Conservation (phyloP, 73 alveolate genomes). For the Paramecium biaurelia region DNA sequence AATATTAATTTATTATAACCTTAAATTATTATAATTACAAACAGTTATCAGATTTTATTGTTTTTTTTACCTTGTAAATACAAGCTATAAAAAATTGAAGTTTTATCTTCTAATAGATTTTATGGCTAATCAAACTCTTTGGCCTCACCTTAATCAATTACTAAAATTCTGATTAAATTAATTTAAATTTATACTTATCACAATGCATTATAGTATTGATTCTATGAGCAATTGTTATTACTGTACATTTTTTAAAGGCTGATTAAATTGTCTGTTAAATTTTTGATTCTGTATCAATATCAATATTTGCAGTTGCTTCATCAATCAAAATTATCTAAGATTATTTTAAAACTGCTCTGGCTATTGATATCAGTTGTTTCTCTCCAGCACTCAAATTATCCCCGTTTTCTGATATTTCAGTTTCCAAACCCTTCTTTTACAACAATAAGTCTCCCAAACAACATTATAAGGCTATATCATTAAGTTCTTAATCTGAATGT, state of each 20-base stretch:
- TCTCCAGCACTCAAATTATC: conserved; percentile 82
- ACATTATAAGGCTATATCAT: conserved; percentile 63
- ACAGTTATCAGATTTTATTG: not conserved
- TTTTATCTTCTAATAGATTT: not conserved
- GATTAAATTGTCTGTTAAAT: conserved; percentile 71
- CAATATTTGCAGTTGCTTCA: conserved; percentile 94
- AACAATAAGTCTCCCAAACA: conserved; percentile 53
- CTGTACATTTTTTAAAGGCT: conserved; percentile 71
- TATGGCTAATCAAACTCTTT: not conserved
- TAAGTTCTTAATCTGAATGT: conserved; percentile 67
- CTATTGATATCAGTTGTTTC: conserved; percentile 77
- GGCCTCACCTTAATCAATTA: conserved; percentile 67
- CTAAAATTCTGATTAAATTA: conserved; percentile 42
- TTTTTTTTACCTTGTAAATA: not conserved
- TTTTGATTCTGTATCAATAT: conserved; percentile 78
- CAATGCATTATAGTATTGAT: conserved; percentile 72
- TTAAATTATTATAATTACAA: not conserved
- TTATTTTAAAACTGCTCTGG: conserved; percentile 78
- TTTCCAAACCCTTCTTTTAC: conserved; percentile 61
- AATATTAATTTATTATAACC: not conserved
- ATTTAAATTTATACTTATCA: conserved; percentile 56
- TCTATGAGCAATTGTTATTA: conserved; percentile 84
- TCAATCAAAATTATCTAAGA: conserved; percentile 81
- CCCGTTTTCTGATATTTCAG: conserved; percentile 71
- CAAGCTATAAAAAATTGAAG: not conserved